Conservation (phyloP, 768 basidiomycete species). For the Infundibulicybe gibba region DNA sequence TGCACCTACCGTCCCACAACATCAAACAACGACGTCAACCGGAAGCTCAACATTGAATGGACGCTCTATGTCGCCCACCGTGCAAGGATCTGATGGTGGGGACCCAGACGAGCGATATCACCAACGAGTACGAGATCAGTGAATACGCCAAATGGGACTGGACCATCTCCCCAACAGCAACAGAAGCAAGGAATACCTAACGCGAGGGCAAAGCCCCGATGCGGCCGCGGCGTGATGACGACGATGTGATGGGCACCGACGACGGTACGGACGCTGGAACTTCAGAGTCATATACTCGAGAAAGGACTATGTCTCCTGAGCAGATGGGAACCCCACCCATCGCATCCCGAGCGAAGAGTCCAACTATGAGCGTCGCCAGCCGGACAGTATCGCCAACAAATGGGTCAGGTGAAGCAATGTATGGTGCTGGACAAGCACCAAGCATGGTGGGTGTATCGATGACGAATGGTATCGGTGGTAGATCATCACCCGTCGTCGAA, state of each 20-base stretch:
- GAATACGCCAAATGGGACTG: slow-evolving; percentile 42
- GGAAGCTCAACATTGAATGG: slow-evolving; percentile 24
- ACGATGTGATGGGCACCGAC: slow-evolving; percentile 38
- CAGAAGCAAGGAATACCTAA: slow-evolving; percentile 31
- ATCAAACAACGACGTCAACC: slow-evolving; percentile 17
- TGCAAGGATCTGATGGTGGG: slow-evolving; percentile 42
- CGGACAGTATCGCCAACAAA: slow-evolving; percentile 62
- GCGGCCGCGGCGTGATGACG: slow-evolving; percentile 46
- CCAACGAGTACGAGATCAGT: slow-evolving; percentile 47
- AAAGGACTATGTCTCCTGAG: slow-evolving; percentile 58
- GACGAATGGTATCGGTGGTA: slow-evolving; percentile 41
- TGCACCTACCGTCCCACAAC: slow-evolving; percentile 25
- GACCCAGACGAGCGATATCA: slow-evolving; percentile 66
- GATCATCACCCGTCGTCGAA: slow-evolving; percentile 43
- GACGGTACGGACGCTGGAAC: slow-evolving; percentile 53
- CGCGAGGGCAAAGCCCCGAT: slow-evolving; percentile 46
- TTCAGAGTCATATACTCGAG: slow-evolving; percentile 38
- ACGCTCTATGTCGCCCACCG: slow-evolving; percentile 65
- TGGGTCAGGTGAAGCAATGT: slow-evolving; percentile 17
- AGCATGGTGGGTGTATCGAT: slow-evolving; percentile 56
- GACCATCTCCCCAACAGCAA: background rate
- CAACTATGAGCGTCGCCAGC: slow-evolving; percentile 36
- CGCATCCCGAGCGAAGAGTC: slow-evolving; percentile 55
- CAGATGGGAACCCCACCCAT: slow-evolving; percentile 14
- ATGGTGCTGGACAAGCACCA: slow-evolving; percentile 35